Conservation (phyloP, 345 rosid species). For the Angophora floribunda region DNA sequence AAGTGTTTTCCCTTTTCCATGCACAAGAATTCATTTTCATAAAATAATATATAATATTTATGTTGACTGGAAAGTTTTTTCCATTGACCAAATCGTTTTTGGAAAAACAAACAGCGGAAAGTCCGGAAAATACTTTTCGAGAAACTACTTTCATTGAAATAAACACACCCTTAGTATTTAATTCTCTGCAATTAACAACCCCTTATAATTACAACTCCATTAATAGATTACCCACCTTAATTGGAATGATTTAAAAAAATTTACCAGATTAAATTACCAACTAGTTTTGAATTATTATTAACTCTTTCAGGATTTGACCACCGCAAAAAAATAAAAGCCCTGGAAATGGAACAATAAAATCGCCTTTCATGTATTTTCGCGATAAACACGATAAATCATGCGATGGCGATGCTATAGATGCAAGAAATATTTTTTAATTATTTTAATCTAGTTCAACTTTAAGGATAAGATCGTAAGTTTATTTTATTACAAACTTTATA, state of each 20-base stretch:
- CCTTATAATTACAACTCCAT: background rate
- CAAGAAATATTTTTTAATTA: background rate
- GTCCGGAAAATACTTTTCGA: too few relatives aligned
- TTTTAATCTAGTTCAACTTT: background rate
- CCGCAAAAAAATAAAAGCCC: background rate
- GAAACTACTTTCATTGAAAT: too few relatives aligned
- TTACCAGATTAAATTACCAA: background rate
- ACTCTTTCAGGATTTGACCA: background rate
- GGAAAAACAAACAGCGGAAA: too few relatives aligned
- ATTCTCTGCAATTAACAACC: background rate
- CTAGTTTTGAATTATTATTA: background rate
- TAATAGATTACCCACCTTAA: background rate
- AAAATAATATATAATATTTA: too few relatives aligned
- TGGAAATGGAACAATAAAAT: background rate
- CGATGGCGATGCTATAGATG: background rate
- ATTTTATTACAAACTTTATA: background rate
- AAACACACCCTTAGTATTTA: too few relatives aligned
- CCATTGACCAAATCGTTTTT: too few relatives aligned
- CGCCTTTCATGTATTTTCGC: accelerated
- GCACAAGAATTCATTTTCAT: too few relatives aligned
- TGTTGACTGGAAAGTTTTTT: too few relatives aligned
- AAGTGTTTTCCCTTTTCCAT: too few relatives aligned
- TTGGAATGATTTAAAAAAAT: background rate
- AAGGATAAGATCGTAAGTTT: background rate
- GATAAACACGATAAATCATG: background rate